Conservation (phyloP, 805 yeast genomes). For the Cyberlindnera suaveolens region DNA sequence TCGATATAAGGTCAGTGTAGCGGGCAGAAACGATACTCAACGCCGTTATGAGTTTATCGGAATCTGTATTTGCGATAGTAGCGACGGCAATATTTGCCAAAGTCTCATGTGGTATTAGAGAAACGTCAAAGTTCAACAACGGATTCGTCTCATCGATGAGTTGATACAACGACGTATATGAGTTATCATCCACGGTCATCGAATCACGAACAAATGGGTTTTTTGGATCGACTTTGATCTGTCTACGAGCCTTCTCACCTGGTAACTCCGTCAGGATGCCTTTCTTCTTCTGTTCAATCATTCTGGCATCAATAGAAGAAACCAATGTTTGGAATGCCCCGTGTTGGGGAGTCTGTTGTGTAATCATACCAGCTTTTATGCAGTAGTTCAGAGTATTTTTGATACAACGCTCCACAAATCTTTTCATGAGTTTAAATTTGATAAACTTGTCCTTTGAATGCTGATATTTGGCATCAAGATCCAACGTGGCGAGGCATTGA, state of each 20-base stretch:
- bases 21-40: constrained; percentile 65
- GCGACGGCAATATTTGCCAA: constrained; percentile 59
- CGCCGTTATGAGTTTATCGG: constrained; percentile 52
- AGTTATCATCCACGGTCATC: constrained; percentile 31
- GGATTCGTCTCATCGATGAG: constrained; percentile 58
- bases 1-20: constrained; percentile 40
- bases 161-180: constrained; percentile 62
- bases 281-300: constrained; percentile 22
- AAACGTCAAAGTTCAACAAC: constrained; percentile 62
- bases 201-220: constrained; percentile 28
- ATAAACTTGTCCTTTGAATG: constrained; percentile 32
- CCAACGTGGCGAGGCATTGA: constrained; percentile 54
- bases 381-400: constrained; percentile 37
- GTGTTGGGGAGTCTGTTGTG: constrained; percentile 13
- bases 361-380: constrained; percentile 30
- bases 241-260: constrained; percentile 24
- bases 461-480: constrained; percentile 48
- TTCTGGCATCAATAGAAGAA: constrained; percentile 16
- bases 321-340: constrained; percentile 16
- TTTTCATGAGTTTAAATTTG: constrained; percentile 46
- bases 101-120: constrained; percentile 57
- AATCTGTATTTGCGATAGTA: constrained; percentile 53
- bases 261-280: constrained; percentile 20
- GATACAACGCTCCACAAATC: constrained; percentile 58
- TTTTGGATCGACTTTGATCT: constrained; percentile 16